Conservation (phyloP, 148 eudicot species). For the Camellia lanceoleosa region DNA sequence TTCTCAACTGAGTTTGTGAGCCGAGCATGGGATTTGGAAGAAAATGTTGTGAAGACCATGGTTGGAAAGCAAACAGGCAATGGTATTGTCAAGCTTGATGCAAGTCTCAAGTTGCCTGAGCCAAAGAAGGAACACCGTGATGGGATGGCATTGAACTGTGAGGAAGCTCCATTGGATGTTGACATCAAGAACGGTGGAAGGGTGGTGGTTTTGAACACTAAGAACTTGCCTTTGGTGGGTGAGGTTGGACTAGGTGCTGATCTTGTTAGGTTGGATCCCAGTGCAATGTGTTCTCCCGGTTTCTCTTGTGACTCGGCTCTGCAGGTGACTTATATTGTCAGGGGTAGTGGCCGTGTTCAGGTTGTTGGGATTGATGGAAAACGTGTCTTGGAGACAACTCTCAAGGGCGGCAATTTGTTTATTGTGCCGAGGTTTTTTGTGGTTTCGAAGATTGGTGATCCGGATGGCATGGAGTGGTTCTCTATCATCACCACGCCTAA, state of each 20-base stretch:
- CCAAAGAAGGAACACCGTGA: constrained; percentile 54
- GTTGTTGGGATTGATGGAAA: constrained; percentile 82
- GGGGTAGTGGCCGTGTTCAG: constrained; percentile 86
- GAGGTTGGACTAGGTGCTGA: constrained; percentile 85
- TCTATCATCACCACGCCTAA: constrained; percentile 83
- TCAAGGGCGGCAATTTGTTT: constrained; percentile 66
- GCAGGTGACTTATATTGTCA: constrained; percentile 73
- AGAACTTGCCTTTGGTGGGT: constrained; percentile 90
- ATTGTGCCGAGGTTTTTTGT: constrained; percentile 87
- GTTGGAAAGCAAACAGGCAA: constrained; percentile 49
- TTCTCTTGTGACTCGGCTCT: constrained; percentile 87
- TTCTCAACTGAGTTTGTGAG: constrained; percentile 75
- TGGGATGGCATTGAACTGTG: constrained; percentile 77
- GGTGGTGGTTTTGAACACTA: constrained; percentile 77
- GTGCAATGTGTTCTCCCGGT: constrained; percentile 84
- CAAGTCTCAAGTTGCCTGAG: constrained; percentile 56
- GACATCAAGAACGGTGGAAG: constrained; percentile 71
- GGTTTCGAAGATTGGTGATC: constrained; percentile 73
- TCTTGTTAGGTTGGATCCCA: constrained; percentile 63
- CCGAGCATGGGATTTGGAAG: constrained; percentile 81
- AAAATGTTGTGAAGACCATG: constrained; percentile 50
- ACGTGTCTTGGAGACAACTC: constrained; percentile 60
- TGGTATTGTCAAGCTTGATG: constrained; percentile 62
- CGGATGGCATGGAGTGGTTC: constrained; percentile 88
- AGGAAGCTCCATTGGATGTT: constrained; percentile 82